A percentile compares a stretch with the other conserved stretches of the same genome.
Evolutionary conservation across 345 rosid species (phyloP).

Genomic region (Acer yangbiense): DNA sequence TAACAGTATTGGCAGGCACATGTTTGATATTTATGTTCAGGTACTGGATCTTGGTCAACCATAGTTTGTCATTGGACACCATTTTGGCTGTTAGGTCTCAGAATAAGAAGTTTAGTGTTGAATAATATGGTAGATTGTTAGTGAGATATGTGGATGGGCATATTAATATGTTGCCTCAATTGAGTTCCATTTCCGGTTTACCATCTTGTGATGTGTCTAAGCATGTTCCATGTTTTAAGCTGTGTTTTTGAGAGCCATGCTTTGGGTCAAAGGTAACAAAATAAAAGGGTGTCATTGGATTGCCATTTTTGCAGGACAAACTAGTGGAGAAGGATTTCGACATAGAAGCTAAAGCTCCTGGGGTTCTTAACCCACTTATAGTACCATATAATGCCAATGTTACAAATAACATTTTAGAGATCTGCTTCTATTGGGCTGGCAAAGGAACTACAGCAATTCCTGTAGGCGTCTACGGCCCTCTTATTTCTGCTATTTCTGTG

Average conservation of each 20-base stretch:
- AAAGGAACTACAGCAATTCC: conserved; percentile 65
- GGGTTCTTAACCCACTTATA: conserved; percentile 37
- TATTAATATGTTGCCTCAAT: conserved; percentile 2
- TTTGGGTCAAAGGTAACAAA: neutral
- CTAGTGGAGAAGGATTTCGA: conserved; percentile 51
- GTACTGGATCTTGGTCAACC: conserved; percentile 25
- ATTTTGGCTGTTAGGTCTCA: neutral
- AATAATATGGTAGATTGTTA: neutral
- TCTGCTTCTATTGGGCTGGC: conserved; percentile 68
- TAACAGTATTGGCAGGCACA: conserved; percentile 44
- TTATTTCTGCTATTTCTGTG: conserved; percentile 66
- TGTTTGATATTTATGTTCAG: conserved; percentile 71
- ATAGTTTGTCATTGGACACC: neutral
- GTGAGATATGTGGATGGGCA: neutral
- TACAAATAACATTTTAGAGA: conserved; percentile 44
- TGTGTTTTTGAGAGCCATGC: neutral
- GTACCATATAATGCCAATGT: conserved; percentile 37
- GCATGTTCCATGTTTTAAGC: neutral
- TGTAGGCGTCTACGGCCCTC: conserved; percentile 51
- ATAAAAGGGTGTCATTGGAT: neutral
- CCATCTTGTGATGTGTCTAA: neutral
- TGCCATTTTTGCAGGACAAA: conserved; percentile 37
- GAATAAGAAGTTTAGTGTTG: neutral
- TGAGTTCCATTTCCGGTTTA: neutral
- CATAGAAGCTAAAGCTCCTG: conserved; percentile 46